These are phyloP conservation scores for Monilinia polystroma DNA, from an alignment of 2,329 filamentous ascomycete genomes.

Conservation along the genomic window DNA sequence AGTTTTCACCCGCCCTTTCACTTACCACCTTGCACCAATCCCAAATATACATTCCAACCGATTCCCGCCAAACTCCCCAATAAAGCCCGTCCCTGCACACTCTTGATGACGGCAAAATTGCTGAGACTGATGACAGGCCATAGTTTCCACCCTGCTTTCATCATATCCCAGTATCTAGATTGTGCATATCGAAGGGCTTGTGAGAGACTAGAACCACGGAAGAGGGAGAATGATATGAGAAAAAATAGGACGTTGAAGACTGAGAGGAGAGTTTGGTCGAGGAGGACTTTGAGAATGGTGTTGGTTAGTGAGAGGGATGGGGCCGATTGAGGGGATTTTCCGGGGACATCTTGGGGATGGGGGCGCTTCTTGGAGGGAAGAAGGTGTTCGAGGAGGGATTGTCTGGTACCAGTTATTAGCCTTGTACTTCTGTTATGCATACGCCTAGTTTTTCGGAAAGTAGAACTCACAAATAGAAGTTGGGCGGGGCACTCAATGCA, in stretches of 20 bases:
- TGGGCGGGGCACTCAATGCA: conserved; percentile 72
- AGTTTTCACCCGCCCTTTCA: not conserved
- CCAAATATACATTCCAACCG: conserved; percentile 74
- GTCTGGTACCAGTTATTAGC: conserved; percentile 48
- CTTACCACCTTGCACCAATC: conserved; percentile 52
- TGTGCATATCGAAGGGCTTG: conserved; percentile 47
- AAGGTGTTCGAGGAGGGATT: conserved; percentile 68
- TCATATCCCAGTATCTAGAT: conserved; percentile 62
- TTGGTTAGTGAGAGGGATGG: conserved; percentile 44
- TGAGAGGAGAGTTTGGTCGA: conserved; percentile 62
- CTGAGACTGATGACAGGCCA: conserved; percentile 70
- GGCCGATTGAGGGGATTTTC: conserved; percentile 34
- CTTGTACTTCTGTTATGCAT: not conserved
- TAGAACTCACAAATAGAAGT: conserved; percentile 70
- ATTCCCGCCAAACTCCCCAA: conserved; percentile 72
- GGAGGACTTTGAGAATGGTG: conserved; percentile 45
- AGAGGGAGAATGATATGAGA: conserved; percentile 52
- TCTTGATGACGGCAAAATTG: conserved; percentile 67
- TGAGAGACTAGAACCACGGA: conserved; percentile 44
- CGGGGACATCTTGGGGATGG: not conserved
- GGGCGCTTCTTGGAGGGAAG: conserved; percentile 61
- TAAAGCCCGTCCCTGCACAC: conserved; percentile 68
- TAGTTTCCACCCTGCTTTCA: conserved; percentile 68
- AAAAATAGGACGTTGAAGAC: conserved; percentile 65
- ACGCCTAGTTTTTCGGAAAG: not conserved